Base-by-base conservation (phyloP, 306 rosid species). In the Begonia fuchsioides region DNA sequence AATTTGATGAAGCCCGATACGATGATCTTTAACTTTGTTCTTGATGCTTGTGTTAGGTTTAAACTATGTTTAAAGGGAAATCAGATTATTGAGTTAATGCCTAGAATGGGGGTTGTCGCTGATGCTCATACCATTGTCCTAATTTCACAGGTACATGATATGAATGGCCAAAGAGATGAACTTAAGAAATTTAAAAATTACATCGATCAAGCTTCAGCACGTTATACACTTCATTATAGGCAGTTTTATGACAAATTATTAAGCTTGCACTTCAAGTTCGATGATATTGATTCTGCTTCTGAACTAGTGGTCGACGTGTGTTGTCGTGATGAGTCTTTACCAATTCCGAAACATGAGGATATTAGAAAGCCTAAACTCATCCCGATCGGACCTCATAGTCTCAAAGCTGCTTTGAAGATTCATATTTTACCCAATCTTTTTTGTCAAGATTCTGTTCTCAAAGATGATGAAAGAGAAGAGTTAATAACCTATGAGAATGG, bases 141-240 rank as follows among this genome's bases (percentile, higher is more conserved):
- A 39, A 70, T 84, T 60, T 67, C 90, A 0, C 78, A 61, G 73
- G 72, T 84, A 39, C 75, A 78, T 50, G 95, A 84, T 65, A 67
- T 76, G 76, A 87, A 67, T 62, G 88, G 86, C 54, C 78, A 80
- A 61, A 67, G 93, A 59, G 83, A 80, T 51, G 96, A 83, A 67
- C 57, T 81, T 61, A 71, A 57, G 69, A 76, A 68, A 47, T 68
- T 81, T 32, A 76, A 85, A 62, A 47, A 46, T 50, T 72, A 60
- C 53, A 55, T 88, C 50, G 81, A 70, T 20, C 64, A 54, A 47
- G 77, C 74, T 60, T 68, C 76, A 0, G 56, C 76, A 59, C 63
- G 65, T 38, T 76, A 61, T 62, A 53, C 53, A 18, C 41, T 57
- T 49, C 93, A 76, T 52, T 88, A 78, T 72, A 56, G 67, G 17